Percentiles rank a stretch among this genome's conserved stretches.
These are phyloP conservation scores for Dictyostelium intermedium DNA, from an alignment of 78 protist genomes.

Conservation along the genomic window DNA sequence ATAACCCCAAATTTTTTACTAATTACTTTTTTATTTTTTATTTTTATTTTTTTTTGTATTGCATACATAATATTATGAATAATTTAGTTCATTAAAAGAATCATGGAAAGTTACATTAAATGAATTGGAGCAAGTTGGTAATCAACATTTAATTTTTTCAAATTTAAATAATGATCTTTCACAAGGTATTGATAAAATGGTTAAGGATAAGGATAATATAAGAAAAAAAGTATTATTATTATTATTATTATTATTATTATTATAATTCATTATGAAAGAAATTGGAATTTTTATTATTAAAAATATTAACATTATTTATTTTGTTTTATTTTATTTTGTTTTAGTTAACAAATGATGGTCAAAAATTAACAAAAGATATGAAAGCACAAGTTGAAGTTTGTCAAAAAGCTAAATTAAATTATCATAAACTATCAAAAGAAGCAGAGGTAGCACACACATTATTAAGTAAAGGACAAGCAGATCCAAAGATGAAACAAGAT, in stretches of 20 bases:
- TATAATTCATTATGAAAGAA: too few relatives aligned
- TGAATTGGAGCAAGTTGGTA: constrained; percentile 30
- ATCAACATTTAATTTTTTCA: constrained; percentile 33
- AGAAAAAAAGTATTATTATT: constrained; percentile 49
- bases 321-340: neutral
- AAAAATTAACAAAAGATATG: constrained; percentile 71
- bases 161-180: constrained; percentile 56
- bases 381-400: constrained; percentile 54
- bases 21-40: neutral
- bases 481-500: constrained; percentile 77
- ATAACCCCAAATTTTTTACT: neutral
- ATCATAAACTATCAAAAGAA: constrained; percentile 75
- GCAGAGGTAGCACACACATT: constrained; percentile 71
- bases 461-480: constrained; percentile 71
- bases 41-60: too few relatives aligned
- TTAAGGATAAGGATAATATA: constrained; percentile 46
- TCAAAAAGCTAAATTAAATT: constrained; percentile 77
- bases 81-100: constrained; percentile 44
- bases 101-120: constrained; percentile 37
- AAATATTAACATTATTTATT: too few relatives aligned
- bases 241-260: neutral
- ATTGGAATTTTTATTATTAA: neutral
- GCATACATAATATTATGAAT: neutral
- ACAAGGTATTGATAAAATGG: constrained; percentile 44
- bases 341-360: constrained; percentile 70